Base-by-base conservation (phyloP, 345 rosid species). In the Rubroshorea leprosula region DNA sequence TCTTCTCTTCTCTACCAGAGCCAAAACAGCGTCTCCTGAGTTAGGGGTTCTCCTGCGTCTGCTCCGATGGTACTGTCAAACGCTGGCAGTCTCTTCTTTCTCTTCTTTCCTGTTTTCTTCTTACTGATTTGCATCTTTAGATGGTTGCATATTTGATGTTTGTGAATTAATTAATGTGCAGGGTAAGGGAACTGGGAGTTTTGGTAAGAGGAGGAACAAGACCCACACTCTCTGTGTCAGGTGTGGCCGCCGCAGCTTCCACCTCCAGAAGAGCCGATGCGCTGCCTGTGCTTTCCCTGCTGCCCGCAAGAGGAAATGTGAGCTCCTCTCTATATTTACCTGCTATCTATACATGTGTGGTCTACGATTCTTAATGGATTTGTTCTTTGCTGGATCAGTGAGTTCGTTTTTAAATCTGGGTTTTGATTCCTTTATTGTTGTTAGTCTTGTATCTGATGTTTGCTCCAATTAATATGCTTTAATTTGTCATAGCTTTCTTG, bases 141-240 rank as follows among this genome's bases (percentile, higher is more conserved):
- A n/a, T 17, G 3, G n/a, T 16, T 44, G 4, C 18, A 23, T 45
- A 0, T 25, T 20, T 27, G 18, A 16, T 23, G 11, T 53, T 7
- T 7, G 58, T 60, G 60, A 72, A 66, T 35, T 35, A 45, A 59
- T 46, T 50, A 49, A 20, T 12, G 13, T 23, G 15, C 83, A 91
- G 98, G 92, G 96, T 16, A 92, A 92, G 74, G 98, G 97, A 68
- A 89, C 98, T 18, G 98, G 97, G 43, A 92, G 98, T 74, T 92
- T 92, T 35, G 98, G 98, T 31, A 92, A 92, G 89, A 76, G 98
- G 58, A 89, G 98, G 78, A 92, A 92, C 87, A 92, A 92, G 89
- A 86, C 95, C 49, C 98, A 92, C 83, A 92, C 98, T 0, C 81
- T 92, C 18, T 92, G 98, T 58, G 97, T 92, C 49, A 79, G 98